phyloP scores from a whole-genome alignment of 2,329 filamentous ascomycete species.

The Parafenestella ontariensis region DNA sequence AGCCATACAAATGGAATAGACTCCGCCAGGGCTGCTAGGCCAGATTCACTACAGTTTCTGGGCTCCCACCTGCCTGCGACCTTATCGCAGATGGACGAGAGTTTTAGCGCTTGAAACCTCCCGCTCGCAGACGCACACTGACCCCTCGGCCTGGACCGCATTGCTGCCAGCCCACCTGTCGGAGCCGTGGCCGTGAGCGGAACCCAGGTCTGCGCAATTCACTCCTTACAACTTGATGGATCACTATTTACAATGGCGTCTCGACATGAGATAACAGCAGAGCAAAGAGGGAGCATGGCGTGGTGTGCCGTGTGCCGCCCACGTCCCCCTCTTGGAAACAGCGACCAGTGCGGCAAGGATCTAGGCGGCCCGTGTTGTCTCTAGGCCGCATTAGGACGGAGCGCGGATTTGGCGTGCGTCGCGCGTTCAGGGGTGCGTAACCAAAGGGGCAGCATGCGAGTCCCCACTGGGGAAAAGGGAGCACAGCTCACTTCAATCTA shows the following conservation, averaged over 20 bases:
- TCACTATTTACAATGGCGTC: neutral
- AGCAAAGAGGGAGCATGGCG: neutral
- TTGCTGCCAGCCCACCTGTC: too few species aligned
- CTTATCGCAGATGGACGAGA: slow-evolving; percentile 28
- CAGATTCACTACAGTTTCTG: slow-evolving; percentile 25
- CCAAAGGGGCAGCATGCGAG: neutral
- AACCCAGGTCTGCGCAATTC: too few species aligned
- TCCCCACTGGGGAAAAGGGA: neutral
- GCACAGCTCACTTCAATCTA: neutral
- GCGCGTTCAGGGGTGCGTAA: neutral
- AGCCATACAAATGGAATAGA: slow-evolving; percentile 14
- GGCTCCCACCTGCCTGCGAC: slow-evolving; percentile 26
- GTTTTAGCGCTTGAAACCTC: slow-evolving; percentile 25
- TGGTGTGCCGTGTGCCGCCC: neutral
- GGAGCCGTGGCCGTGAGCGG: too few species aligned
- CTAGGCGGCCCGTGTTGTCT: slow-evolving; percentile 23
- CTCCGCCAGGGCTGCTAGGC: slow-evolving; percentile 17
- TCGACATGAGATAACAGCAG: neutral
- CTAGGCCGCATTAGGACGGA: slow-evolving; percentile 22
- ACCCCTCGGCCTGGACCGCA: slow-evolving; percentile 14
- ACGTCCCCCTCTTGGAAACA: slow-evolving; percentile 12
- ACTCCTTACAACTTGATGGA: neutral
- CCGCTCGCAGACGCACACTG: slow-evolving; percentile 9
- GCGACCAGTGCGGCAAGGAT: slow-evolving; percentile 21
- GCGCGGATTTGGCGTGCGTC: neutral